Evolutionary conservation across 176 grass and related monocot species (phyloP), one percentile per base, ranked within the genome.

Genomic region (Aegilops tauschii): DNA sequence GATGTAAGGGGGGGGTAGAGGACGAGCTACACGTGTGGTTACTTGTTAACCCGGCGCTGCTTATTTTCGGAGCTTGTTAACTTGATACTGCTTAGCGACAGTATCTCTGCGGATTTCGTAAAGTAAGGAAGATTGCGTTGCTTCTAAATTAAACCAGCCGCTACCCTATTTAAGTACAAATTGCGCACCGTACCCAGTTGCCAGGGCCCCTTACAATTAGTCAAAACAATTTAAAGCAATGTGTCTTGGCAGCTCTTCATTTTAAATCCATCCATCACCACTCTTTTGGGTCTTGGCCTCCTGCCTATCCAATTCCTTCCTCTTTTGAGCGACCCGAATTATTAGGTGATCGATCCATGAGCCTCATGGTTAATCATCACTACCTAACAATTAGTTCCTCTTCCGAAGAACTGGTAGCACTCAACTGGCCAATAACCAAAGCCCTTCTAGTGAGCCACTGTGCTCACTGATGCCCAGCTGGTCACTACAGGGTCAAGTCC

Each of bases 1-100:
- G 50, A 40, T 40, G 28, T 7, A 21, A 59, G 23, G 23, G 23
- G n/a, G 18, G 37, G 37, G 39, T 1, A 73, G 0, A 63, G 61
- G 64, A 27, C 80, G 58, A 90, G 69, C 27, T 29, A 30, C 84
- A 90, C 66, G 65, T 87, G 31, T 87, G 31, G 42, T 21, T 34
- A 66, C 65, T 79, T 79, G 42, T 87, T 87, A 59, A 87, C 61
- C 8, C 31, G 58, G 68, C 42, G 39, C 65, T 65, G 3, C 72
- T 17, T 16, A 47, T 49, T 49, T 74, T 8, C 12, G 12, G 44
- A 25, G 23, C 1, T 79, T 79, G 31, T 79, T 90, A 73, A 83
- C 65, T 47, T 63, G 74, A 70, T 56, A 39, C 40, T 65, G 56
- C 20, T 6, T 13, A 28, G 58, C 58, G 80, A 87, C 66, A 84